Evolutionary conservation across 495 filamentous ascomycete species (phyloP), one percentile per base, ranked within the genome.

Genomic region (Penicillium angulare): DNA sequence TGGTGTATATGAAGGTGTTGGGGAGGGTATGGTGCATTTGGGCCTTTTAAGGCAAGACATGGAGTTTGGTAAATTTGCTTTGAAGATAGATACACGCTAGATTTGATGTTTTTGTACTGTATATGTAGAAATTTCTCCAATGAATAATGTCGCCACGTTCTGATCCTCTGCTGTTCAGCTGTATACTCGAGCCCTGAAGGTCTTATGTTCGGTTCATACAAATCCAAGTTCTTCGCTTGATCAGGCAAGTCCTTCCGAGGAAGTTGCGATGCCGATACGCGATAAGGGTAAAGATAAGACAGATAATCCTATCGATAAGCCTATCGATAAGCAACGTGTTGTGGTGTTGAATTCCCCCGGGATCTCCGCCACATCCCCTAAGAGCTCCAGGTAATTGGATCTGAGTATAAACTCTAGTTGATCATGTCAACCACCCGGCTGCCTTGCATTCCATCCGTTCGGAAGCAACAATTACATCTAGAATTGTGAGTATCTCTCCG

Each of bases 401-500:
- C n/a, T n/a, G 27, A 10, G 27, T 1, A 31, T 31, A 2, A 31
- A 31, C 45, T 36, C 20, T 32, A 22, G 15, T 38, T 48, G 38
- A 32, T 31, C 16, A 77, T 77, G 74, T 74, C 74, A 35, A 70
- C 72, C 12, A 63, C 63, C 34, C 65, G 56, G 47, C 42, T 77
- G 32, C 73, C 73, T 27, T 73, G 67, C 35, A 64, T 77, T 41
- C 70, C 74, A 20, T 71, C 74, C n/a, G 52, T 77, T 13, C 65
- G 73, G n/a, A 71, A 78, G 58, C 87, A 92, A 55, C 83, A 88
- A 57, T 76, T 90, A 7, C 72, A 90, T 22, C 74, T 89, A 22
- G 89, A 92, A 75, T 90, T 89, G 89, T 92, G 68, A 56, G 83
- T 41, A 3, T 55, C 21, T 35, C 2, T 27, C n/a, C 3, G 3